Base-by-base conservation (phyloP, 352 stramenopile species). In the Globisporangium megalacanthum region DNA sequence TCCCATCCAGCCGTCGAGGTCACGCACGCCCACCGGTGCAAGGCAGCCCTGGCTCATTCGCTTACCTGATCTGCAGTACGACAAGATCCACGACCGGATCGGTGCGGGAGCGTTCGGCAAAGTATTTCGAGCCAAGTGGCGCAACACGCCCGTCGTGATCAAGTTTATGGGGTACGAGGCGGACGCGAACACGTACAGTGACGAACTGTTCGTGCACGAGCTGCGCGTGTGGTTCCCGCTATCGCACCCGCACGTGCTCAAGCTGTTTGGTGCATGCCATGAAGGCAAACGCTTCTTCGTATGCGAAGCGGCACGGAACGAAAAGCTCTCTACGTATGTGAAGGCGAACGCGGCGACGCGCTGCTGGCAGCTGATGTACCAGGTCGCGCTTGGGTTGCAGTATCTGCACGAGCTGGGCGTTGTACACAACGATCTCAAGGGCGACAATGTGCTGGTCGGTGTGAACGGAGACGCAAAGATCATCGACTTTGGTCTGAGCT, bases 211-310 rank as follows among this genome's bases (percentile, higher is more conserved):
- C 25, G 44, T 70, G 42, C 59, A 61, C 37, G 70, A 79, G 52
- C 55, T 67, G 17, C 60, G 65, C 19, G 64, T 76, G 49, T 79
- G 70, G 70, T 68, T 62, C 45, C 48, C 52, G 9, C 41, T 79
- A 20, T 64, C 63, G 17, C 70, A 79, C 47, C 70, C 70, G 35
- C 65, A 79, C 58, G 58, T 79, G 14, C 33, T 79, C n/a, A 71
- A 68, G 25, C 56, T 79, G 14, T 76, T 68, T 31, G 70, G 68
- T 4, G 70, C 68, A 7, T 79, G 68, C 4, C 65, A 79, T 39
- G 58, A 72, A 10, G 71, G 71, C 44, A 59, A 66, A 48, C 66
- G 53, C 1, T 77, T 75, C 41, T 77, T 75, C 47, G 66, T 72
- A 25, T 69, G 65, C 50, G 66, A 77, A 36, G 67, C 55, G 19